These are phyloP conservation scores for Candida maris DNA, from an alignment of 805 yeast genomes.

Conservation along the genomic window DNA sequence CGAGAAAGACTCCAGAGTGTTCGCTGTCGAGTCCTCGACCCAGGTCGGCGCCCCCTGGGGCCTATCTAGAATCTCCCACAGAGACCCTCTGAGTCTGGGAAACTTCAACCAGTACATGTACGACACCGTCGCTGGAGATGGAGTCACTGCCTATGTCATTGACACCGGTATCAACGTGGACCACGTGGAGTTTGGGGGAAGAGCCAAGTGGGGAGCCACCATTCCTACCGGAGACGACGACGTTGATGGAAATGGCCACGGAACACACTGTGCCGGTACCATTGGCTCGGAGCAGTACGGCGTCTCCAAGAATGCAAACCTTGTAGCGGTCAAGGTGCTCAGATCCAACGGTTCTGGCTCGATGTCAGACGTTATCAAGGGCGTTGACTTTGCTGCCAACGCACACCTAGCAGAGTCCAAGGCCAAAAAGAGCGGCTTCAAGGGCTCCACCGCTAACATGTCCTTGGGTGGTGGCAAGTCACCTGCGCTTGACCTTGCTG, in stretches of 20 bases:
- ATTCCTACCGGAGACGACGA: conserved; percentile 69
- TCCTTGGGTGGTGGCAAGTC: conserved; percentile 93
- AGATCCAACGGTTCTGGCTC: conserved; percentile 80
- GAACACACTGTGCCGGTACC: conserved; percentile 97
- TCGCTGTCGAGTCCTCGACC: conserved; percentile 56
- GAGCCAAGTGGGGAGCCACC: conserved; percentile 86
- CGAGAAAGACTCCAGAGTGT: conserved; percentile 72
- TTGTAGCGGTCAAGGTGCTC: conserved; percentile 82
- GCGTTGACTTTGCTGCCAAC: conserved; percentile 80
- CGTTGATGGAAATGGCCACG: conserved; percentile 87
- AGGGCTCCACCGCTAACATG: conserved; percentile 89
- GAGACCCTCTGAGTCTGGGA: conserved; percentile 63
- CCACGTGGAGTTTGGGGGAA: conserved; percentile 76
- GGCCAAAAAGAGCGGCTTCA: conserved; percentile 58
- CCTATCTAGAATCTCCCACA: conserved; percentile 82
- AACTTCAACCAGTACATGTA: conserved; percentile 70
- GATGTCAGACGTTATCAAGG: conserved; percentile 80
- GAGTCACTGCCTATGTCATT: conserved; percentile 81
- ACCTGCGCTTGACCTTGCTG: conserved; percentile 81
- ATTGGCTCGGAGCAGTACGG: conserved; percentile 79
- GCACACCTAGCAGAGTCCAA: conserved; percentile 53
- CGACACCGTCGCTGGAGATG: conserved; percentile 72
- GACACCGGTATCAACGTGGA: conserved; percentile 82
- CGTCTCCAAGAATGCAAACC: conserved; percentile 74
- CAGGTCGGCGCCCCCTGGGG: conserved; percentile 96